These are phyloP conservation scores for Cercospora sp. DNA, from an alignment of 2,329 filamentous ascomycete species.

Conservation along the genomic window DNA sequence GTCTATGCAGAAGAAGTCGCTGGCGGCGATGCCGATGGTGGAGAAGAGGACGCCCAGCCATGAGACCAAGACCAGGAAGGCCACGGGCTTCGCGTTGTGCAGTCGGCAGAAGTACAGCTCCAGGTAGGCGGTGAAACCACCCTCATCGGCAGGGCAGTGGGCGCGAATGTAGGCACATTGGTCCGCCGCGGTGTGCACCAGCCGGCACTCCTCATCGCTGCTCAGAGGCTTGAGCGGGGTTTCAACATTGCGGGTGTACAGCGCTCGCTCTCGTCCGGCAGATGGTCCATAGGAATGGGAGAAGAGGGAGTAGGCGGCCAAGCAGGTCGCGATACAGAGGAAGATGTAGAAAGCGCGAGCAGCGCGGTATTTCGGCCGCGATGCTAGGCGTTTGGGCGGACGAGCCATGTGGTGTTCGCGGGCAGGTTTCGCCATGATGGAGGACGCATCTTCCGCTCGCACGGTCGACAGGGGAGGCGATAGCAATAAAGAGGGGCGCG, in stretches of 20 bases:
- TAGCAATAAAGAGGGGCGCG: background rate
- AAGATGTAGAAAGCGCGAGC: conserved; percentile 51
- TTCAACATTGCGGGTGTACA: conserved; percentile 15
- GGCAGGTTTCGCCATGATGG: conserved; percentile 13
- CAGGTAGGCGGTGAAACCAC: conserved; percentile 85
- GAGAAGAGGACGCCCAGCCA: conserved; percentile 93
- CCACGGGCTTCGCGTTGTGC: conserved; percentile 66
- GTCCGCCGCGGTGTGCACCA: conserved; percentile 74
- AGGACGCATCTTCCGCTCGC: conserved; percentile 7
- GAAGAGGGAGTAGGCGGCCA: conserved; percentile 30
- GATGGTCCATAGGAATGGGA: conserved; percentile 13
- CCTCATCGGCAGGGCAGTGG: conserved; percentile 86
- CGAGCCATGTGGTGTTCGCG: conserved; percentile 13
- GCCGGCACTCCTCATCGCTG: conserved; percentile 63
- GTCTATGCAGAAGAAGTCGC: conserved; percentile 98
- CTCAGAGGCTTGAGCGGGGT: conserved; percentile 13
- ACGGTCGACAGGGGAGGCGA: background rate
- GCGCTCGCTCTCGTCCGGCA: conserved; percentile 4
- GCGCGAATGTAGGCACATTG: conserved; percentile 82
- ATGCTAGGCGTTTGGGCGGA: conserved; percentile 4
- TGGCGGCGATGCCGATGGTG: conserved; percentile 95
- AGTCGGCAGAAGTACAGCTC: conserved; percentile 86
- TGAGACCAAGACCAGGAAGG: conserved; percentile 73
- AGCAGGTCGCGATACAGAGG: conserved; percentile 40
- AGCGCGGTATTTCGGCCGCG: conserved; percentile 41